Percentiles rank a stretch among this genome's conserved stretches.
Evolutionary conservation across 495 filamentous ascomycete species (phyloP).

Genomic region (Neurospora sp.): DNA sequence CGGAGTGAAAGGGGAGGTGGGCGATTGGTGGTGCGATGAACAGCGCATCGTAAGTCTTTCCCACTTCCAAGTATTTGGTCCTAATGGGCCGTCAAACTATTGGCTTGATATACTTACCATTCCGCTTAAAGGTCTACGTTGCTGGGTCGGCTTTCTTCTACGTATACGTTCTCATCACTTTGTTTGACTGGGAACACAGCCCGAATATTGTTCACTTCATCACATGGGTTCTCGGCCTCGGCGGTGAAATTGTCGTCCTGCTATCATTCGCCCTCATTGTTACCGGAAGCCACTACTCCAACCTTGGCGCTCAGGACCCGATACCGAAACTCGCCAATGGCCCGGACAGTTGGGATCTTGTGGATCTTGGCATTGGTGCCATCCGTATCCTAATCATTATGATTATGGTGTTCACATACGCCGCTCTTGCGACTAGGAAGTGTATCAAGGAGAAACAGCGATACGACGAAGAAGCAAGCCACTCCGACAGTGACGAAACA

Average conservation of each 20-base stretch:
- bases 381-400: constrained; percentile 30
- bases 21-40: constrained; percentile 81
- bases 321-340: constrained; percentile 12
- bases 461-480: constrained; percentile 37
- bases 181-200: constrained; percentile 67
- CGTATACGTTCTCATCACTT: constrained; percentile 58
- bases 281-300: constrained; percentile 45
- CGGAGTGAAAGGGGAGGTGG: constrained; percentile 14
- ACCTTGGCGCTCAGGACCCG: constrained; percentile 9
- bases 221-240: constrained; percentile 59
- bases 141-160: constrained; percentile 54
- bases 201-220: constrained; percentile 63
- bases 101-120: constrained; percentile 4
- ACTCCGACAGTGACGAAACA: constrained; percentile 33
- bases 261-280: constrained; percentile 53
- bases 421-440: constrained; percentile 17
- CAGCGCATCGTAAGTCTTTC: constrained; percentile 60
- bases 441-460: constrained; percentile 23
- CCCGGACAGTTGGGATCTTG: constrained; percentile 38
- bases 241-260: constrained; percentile 60
- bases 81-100: neutral
- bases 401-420: constrained; percentile 32
- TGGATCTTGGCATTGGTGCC: constrained; percentile 38
- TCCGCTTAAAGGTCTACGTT: constrained; percentile 58
- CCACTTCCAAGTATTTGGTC: neutral